These are phyloP conservation scores for Pythium aristosporum DNA, from an alignment of 352 stramenopile genomes.

Conservation along the genomic window DNA sequence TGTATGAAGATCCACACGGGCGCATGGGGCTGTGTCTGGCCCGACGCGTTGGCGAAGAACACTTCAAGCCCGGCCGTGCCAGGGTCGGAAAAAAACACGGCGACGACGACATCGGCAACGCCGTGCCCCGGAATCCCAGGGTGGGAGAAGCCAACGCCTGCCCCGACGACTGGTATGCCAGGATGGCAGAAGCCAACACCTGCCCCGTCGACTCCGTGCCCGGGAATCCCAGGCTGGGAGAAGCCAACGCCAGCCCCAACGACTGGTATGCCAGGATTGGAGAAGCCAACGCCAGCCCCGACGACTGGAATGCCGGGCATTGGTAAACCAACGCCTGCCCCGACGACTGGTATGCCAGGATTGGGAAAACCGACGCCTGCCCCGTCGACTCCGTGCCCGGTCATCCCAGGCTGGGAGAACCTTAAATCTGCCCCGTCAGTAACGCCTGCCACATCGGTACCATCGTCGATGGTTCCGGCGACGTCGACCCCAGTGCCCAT, in stretches of 20 bases:
- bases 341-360: not conserved
- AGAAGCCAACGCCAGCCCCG: constrained; percentile 22
- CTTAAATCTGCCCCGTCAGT: constrained; percentile 23
- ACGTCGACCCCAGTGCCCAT: not conserved
- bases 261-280: constrained; percentile 19
- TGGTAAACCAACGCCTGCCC: constrained; percentile 1
- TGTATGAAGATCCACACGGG: constrained; percentile 72
- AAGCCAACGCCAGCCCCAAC: constrained; percentile 6
- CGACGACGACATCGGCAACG: constrained; percentile 22
- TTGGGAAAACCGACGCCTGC: constrained; percentile 5
- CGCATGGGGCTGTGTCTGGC: constrained; percentile 65
- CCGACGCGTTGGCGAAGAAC: constrained; percentile 12
- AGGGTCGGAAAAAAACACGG: constrained; percentile 19
- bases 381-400: constrained; percentile 25
- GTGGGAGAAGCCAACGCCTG: constrained; percentile 16
- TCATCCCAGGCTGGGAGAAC: constrained; percentile 31
- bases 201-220: constrained; percentile 25
- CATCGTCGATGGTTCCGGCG: not conserved
- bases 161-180: not conserved
- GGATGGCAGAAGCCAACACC: constrained; percentile 10
- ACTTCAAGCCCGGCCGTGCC: constrained; percentile 24
- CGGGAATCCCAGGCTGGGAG: constrained; percentile 26
- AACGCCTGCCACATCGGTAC: not conserved
- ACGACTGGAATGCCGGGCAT: constrained; percentile 1
- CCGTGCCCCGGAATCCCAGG: constrained; percentile 32